A percentile compares a stretch with the other conserved stretches of the same genome.
Evolutionary conservation across 805 yeast species (phyloP).

Genomic region (Cyberlindnera bimundalis): DNA sequence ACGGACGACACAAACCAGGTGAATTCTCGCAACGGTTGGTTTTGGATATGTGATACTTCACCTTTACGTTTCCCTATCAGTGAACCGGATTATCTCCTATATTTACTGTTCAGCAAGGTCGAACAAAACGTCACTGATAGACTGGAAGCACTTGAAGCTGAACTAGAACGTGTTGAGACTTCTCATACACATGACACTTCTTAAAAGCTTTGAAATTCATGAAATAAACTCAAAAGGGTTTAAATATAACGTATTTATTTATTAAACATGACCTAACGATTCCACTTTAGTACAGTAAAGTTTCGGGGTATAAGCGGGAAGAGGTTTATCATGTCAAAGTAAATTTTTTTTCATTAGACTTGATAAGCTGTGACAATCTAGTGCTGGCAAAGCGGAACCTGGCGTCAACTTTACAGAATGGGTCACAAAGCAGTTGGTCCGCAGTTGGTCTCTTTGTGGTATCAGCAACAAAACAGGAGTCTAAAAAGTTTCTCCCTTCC

Average conservation of each 20-base stretch:
- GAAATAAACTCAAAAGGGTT: no score
- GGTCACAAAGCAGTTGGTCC: slow-evolving; percentile 49
- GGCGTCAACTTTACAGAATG: slow-evolving; percentile 42
- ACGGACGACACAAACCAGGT: slow-evolving; percentile 16
- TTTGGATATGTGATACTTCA: slow-evolving; percentile 64
- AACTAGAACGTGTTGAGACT: slow-evolving; percentile 8
- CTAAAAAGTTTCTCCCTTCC: slow-evolving; percentile 68
- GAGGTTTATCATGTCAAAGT: slow-evolving; percentile 2
- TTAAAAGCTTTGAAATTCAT: no score
- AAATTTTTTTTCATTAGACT: slow-evolving; percentile 35
- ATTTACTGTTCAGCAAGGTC: slow-evolving; percentile 31
- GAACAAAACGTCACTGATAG: slow-evolving; percentile 15
- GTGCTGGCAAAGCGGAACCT: slow-evolving; percentile 52
- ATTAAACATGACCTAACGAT: no score
- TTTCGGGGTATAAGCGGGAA: no score
- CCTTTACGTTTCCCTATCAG: slow-evolving; percentile 69
- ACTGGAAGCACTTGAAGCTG: slow-evolving; percentile 4
- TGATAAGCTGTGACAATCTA: slow-evolving; percentile 51
- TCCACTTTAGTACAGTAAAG: no score
- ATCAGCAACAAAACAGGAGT: slow-evolving; percentile 70
- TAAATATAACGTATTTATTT: background rate
- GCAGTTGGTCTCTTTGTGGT: slow-evolving; percentile 93
- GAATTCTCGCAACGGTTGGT: slow-evolving; percentile 30
- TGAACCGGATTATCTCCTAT: slow-evolving; percentile 61
- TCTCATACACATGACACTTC: no score